Evolutionary conservation across 2,329 filamentous ascomycete species (phyloP).

Genomic region (Aspergillus candidus): DNA sequence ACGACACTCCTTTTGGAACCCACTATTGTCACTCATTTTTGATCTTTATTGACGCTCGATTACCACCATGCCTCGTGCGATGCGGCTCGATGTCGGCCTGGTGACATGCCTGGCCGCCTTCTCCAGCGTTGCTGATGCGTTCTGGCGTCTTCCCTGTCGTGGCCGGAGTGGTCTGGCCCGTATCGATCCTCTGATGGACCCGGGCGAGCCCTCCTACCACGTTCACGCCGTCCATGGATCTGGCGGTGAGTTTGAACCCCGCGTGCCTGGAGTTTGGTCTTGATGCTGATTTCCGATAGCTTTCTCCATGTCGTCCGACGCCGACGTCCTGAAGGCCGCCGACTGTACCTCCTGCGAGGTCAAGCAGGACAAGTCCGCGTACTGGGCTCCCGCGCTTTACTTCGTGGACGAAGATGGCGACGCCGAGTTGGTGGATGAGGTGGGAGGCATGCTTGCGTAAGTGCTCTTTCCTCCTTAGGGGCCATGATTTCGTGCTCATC

Average conservation of each 20-base stretch:
- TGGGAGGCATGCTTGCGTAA: slow-evolving; percentile 80
- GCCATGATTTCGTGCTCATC: neutral
- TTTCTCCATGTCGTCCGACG: slow-evolving; percentile 56
- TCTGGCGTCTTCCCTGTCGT: slow-evolving; percentile 86
- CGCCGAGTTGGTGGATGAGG: slow-evolving; percentile 63
- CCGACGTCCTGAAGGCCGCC: slow-evolving; percentile 52
- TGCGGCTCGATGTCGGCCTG: slow-evolving; percentile 15
- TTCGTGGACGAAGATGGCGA: slow-evolving; percentile 65
- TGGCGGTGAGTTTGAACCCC: slow-evolving; percentile 54
- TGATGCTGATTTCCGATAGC: slow-evolving; percentile 42
- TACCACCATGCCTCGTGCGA: slow-evolving; percentile 12
- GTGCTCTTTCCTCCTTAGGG: slow-evolving; percentile 31
- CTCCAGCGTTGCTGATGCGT: slow-evolving; percentile 51
- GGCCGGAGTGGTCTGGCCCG: slow-evolving; percentile 63
- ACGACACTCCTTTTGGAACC: slow-evolving; percentile 11
- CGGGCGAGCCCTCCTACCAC: slow-evolving; percentile 56
- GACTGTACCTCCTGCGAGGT: slow-evolving; percentile 78
- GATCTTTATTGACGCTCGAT: neutral
- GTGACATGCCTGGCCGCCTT: slow-evolving; percentile 26
- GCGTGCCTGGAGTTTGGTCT: neutral
- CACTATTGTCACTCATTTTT: slow-evolving; percentile 11
- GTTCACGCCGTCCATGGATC: slow-evolving; percentile 71
- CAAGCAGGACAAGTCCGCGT: slow-evolving; percentile 75
- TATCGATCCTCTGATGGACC: slow-evolving; percentile 69
- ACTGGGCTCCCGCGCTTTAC: slow-evolving; percentile 77